A percentile compares a stretch with the other conserved stretches of the same genome.
Conservation (phyloP, 768 basidiomycete genomes). For the Hygrophorus pudorinus region DNA sequence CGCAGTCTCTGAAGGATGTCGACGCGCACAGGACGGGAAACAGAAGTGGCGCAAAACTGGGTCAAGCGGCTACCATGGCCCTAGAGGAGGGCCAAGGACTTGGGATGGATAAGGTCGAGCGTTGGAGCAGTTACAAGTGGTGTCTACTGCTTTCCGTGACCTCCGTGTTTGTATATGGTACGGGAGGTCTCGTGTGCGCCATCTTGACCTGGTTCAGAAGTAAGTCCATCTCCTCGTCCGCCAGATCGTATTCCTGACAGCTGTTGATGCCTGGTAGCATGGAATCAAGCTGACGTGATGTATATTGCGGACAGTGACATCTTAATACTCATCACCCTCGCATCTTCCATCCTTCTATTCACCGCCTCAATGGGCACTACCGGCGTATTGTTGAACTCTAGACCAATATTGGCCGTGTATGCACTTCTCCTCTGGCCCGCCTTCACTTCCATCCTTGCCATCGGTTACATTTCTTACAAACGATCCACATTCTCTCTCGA, state of each 20-base stretch:
- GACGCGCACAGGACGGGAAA: background rate
- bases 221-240: conserved; percentile 17
- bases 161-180: conserved; percentile 45
- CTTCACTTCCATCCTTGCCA: conserved; percentile 42
- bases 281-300: conserved; percentile 54
- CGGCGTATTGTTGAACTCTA: conserved; percentile 55
- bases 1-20: conserved; percentile 17
- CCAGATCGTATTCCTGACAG: background rate
- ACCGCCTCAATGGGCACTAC: conserved; percentile 50
- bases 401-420: conserved; percentile 59
- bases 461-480: conserved; percentile 60
- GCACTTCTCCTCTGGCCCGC: conserved; percentile 59
- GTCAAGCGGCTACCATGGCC: conserved; percentile 6
- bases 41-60: background rate
- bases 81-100: conserved; percentile 27
- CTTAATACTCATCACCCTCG: conserved; percentile 45
- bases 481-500: conserved; percentile 51
- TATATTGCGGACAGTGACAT: conserved; percentile 48
- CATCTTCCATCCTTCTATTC: conserved; percentile 46
- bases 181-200: conserved; percentile 38
- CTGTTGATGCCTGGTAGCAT: conserved; percentile 36
- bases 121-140: conserved; percentile 63
- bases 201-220: conserved; percentile 53
- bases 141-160: conserved; percentile 44
- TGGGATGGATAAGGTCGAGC: conserved; percentile 27